Evolutionary conservation across 176 grass and related monocot species (phyloP).

Genomic region (Puya raimondii): DNA sequence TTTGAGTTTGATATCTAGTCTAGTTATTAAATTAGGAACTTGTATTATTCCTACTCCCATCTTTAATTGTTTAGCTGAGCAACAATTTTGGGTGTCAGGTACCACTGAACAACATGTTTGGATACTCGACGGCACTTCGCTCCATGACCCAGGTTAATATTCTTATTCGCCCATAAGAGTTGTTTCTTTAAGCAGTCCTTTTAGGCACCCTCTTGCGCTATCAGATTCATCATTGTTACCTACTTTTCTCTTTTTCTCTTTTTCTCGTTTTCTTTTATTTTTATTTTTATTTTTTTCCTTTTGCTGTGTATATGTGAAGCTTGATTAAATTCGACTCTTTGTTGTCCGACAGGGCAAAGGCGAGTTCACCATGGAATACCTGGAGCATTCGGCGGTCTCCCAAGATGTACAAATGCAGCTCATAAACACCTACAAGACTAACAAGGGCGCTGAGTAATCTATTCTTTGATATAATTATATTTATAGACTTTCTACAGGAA

Average conservation of each 20-base stretch:
- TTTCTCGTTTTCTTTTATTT: conserved; percentile 4
- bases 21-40: neutral
- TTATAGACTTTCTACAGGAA: too few species aligned
- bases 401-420: conserved; percentile 87
- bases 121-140: conserved; percentile 77
- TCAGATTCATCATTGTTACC: neutral
- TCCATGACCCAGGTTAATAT: conserved; percentile 81
- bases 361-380: conserved; percentile 98
- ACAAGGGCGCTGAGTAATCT: conserved; percentile 44
- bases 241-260: neutral
- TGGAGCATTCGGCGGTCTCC: conserved; percentile 69
- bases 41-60: neutral
- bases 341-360: conserved; percentile 66
- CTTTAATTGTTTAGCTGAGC: neutral
- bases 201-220: neutral
- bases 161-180: neutral
- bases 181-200: neutral
- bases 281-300: conserved; percentile 15
- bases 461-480: neutral
- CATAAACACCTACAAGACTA: conserved; percentile 57
- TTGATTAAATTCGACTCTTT: neutral
- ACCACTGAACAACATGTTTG: conserved; percentile 97
- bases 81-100: conserved; percentile 44
- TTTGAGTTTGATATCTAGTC: neutral
- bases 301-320: too few species aligned